Evolutionary conservation across 768 basidiomycete species (phyloP), one percentile per base, ranked within the genome.

Genomic region (Psilocybe azurescens): DNA sequence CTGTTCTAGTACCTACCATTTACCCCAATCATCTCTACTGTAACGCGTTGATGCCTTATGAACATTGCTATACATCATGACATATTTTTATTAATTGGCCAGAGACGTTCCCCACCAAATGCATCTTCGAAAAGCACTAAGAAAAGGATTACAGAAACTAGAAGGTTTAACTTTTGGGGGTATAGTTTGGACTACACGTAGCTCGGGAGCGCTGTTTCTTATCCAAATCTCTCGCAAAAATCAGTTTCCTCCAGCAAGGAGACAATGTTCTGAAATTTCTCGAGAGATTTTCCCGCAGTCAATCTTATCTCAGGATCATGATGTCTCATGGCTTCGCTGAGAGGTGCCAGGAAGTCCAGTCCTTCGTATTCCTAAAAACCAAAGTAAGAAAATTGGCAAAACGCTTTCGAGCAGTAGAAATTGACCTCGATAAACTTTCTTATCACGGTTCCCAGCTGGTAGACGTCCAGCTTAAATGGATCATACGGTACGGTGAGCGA

Each of bases 101-200:
- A 24, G 24, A 24, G 24, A 24, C 24, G 24, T 24, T 24, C 24
- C 24, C 24, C 24, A 24, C 24, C 24, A 24, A 24, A 24, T 24
- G 24, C 24, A 24, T 24, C 0, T 24, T 24, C 24, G 24, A 24
- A 24, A 24, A 24, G 24, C 24, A 24, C 24, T 24, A 24, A 24
- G 24, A 24, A 24, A 24, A 24, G 24, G 24, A 24, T 24, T 24
- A 24, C 24, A 24, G 24, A 24, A 24, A 24, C 24, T 24, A 24
- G 24, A 24, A 24, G 24, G 24, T 24, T 39, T 39, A 8, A 14
- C 38, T 14, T 39, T 39, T 9, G 38, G 87, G 86, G 86, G 86
- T 79, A 49, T 16, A 28, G 48, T 58, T 65, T 29, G 16, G 11
- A 4, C 13, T 30, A 5, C 14, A 8, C 38, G 38, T 8, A 39